phyloP scores from a whole-genome alignment of 2,329 filamentous ascomycete genomes.

The Fusarium chaquense region DNA sequence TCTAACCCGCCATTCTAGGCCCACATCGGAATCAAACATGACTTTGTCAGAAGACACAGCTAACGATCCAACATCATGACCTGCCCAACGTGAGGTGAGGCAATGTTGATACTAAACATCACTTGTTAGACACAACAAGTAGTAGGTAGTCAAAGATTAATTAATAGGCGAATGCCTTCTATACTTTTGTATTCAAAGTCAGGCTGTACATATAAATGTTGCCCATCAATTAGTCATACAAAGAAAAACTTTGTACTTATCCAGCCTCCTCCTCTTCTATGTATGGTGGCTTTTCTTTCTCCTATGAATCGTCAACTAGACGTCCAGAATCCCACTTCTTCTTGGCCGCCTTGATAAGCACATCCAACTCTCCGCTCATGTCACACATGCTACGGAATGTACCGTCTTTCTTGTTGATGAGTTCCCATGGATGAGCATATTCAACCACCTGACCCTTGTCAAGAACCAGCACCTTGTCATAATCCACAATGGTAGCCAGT shows the following conservation, averaged over 20 bases:
- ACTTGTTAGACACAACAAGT: neutral
- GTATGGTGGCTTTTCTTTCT: neutral
- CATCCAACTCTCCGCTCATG: constrained; percentile 69
- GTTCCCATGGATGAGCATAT: constrained; percentile 87
- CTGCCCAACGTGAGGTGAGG: neutral
- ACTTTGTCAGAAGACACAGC: neutral
- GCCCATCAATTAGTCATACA: constrained; percentile 2
- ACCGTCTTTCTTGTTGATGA: constrained; percentile 78
- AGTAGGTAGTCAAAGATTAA: neutral
- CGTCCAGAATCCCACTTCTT: constrained; percentile 61
- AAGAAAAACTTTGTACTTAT: constrained; percentile 17
- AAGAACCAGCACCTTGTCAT: constrained; percentile 95
- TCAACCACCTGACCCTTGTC: constrained; percentile 91
- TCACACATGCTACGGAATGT: constrained; percentile 74
- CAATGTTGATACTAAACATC: neutral
- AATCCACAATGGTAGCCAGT: constrained; percentile 96
- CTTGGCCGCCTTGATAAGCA: constrained; percentile 65
- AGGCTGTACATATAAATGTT: constrained; percentile 13
- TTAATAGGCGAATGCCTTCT: constrained; percentile 31
- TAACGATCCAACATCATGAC: neutral
- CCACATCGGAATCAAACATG: constrained; percentile 3
- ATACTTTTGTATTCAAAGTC: constrained; percentile 27
- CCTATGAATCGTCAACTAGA: constrained; percentile 52
- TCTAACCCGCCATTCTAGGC: constrained; percentile 14
- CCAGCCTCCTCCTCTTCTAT: constrained; percentile 35